Conservation (phyloP, 495 filamentous ascomycete genomes). For the Aspergillus coremiiformis region DNA sequence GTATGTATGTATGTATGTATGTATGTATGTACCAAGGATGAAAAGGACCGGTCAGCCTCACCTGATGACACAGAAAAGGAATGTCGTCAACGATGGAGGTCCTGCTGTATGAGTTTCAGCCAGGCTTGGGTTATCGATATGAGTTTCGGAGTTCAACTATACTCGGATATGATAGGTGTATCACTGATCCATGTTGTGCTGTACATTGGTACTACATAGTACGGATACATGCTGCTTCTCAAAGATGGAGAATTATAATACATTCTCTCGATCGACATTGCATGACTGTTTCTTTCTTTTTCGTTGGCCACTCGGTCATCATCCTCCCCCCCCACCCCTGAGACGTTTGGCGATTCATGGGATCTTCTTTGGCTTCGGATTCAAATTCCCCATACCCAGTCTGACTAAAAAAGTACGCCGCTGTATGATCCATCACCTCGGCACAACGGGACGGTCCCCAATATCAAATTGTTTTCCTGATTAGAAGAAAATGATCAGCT, state of each 20-base stretch:
- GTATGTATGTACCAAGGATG: no score
- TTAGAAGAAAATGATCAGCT: no score
- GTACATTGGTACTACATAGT: no score
- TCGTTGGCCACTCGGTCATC: no score
- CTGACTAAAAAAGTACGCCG: background rate
- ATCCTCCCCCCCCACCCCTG: constrained; percentile 9
- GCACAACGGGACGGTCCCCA: background rate
- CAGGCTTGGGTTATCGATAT: no score
- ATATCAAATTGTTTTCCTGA: background rate
- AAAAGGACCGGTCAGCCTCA: no score
- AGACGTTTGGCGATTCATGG: constrained; percentile 3
- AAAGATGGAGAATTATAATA: background rate
- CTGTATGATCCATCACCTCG: background rate
- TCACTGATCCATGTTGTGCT: background rate
- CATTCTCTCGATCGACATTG: constrained; percentile 32
- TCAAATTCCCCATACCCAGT: background rate
- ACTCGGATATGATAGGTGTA: no score
- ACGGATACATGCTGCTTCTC: no score
- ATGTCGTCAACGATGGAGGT: background rate
- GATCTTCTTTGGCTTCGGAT: background rate
- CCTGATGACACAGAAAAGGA: no score
- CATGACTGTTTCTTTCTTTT: constrained; percentile 21
- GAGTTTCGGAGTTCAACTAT: no score
- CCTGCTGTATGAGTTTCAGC: no score
- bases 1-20: no score